Percentiles rank a stretch among this genome's conserved stretches.
phyloP scores from a whole-genome alignment of 768 basidiomycete species.

The Lepiota venenata region DNA sequence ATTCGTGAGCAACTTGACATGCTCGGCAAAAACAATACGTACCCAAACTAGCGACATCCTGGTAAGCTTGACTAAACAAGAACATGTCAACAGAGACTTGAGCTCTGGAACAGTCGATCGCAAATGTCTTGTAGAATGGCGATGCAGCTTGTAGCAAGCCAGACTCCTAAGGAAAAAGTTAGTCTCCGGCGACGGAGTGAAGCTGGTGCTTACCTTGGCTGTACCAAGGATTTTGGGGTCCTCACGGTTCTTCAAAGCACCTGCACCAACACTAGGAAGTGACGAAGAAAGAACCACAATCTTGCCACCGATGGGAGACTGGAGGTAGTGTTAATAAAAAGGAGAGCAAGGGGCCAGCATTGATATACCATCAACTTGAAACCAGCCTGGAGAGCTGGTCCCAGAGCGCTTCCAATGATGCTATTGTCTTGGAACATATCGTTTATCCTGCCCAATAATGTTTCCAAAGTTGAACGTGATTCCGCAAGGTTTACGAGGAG shows the following conservation, averaged over 20 bases:
- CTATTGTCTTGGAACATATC: conserved; percentile 99
- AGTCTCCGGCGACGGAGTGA: not conserved
- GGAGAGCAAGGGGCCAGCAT: not conserved
- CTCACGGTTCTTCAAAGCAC: conserved; percentile 92
- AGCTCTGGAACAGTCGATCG: conserved; percentile 95
- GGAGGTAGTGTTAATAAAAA: conserved; percentile 3
- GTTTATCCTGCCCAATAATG: conserved; percentile 75
- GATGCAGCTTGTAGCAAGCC: conserved; percentile 89
- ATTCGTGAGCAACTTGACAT: not conserved
- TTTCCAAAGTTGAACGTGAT: conserved; percentile 74
- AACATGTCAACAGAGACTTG: conserved; percentile 99
- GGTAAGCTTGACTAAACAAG: conserved; percentile 90
- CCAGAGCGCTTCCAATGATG: conserved; percentile 89
- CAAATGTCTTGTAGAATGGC: conserved; percentile 97
- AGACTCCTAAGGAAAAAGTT: conserved; percentile 61
- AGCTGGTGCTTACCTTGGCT: conserved; percentile 56
- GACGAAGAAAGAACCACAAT: conserved; percentile 84
- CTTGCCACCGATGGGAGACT: conserved; percentile 94
- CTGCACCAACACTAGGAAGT: conserved; percentile 84
- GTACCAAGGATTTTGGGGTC: conserved; percentile 97
- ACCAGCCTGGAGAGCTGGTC: conserved; percentile 92
- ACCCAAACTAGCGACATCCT: conserved; percentile 94
- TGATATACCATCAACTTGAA: conserved; percentile 84
- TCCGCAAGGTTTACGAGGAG: conserved; percentile 94
- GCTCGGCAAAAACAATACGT: conserved; percentile 15